These are phyloP conservation scores for Populus hybrid DNA, from an alignment of 441 rosid genomes.

Conservation along the genomic window DNA sequence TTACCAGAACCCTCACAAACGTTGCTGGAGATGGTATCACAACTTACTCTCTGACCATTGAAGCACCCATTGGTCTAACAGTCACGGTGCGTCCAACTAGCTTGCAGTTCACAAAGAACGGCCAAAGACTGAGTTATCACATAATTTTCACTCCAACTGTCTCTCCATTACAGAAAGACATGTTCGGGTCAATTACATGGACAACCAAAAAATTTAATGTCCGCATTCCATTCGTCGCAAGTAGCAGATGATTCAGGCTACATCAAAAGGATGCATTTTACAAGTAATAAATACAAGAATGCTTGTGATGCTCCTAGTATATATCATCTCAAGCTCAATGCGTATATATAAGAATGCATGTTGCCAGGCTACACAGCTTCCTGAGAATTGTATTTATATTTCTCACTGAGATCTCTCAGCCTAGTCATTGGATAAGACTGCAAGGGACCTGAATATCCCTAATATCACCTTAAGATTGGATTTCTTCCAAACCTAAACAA, in stretches of 20 bases:
- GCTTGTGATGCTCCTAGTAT: not conserved
- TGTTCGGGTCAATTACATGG: slow-evolving; percentile 72
- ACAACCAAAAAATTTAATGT: slow-evolving; percentile 47
- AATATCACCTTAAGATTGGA: not conserved
- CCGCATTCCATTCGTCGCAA: slow-evolving; percentile 57
- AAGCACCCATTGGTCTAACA: slow-evolving; percentile 34
- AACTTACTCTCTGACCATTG: slow-evolving; percentile 33
- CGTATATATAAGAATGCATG: not conserved
- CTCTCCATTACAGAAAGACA: slow-evolving; percentile 28
- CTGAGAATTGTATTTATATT: not conserved
- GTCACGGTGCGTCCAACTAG: slow-evolving; percentile 45
- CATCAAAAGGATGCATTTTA: not conserved
- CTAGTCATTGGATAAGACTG: not conserved
- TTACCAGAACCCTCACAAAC: slow-evolving; percentile 57
- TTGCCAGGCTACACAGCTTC: not conserved
- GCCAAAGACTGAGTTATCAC: slow-evolving; percentile 48
- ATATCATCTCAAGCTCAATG: not conserved
- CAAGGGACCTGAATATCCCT: not conserved
- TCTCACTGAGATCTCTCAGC: no score
- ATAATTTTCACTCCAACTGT: slow-evolving; percentile 29
- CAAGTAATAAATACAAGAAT: not conserved
- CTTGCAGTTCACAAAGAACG: slow-evolving; percentile 42
- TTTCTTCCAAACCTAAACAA: not conserved
- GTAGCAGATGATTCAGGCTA: slow-evolving; percentile 19
- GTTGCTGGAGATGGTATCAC: slow-evolving; percentile 51